Evolutionary conservation across 768 basidiomycete species (phyloP).

Genomic region (Amanita molliuscula): DNA sequence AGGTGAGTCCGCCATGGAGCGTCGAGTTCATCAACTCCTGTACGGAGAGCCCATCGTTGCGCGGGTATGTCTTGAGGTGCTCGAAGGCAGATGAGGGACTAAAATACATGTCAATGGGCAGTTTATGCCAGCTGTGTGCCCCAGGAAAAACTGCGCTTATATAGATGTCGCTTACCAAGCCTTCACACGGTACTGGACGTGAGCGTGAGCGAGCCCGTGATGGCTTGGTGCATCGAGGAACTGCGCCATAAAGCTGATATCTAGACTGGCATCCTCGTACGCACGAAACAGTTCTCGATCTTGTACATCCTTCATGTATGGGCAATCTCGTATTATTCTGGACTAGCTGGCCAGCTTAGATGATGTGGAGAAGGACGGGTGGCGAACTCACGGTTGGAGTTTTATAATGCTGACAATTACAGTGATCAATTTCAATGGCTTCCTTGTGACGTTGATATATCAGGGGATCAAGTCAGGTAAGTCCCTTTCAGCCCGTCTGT

Average conservation of each 20-base stretch:
- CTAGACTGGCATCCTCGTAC: conserved; percentile 3
- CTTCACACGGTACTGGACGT: too few species aligned
- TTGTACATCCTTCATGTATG: conserved; percentile 5
- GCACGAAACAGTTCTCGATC: conserved; percentile 2
- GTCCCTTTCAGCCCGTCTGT: too few species aligned
- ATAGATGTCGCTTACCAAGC: background rate
- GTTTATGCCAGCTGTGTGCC: background rate
- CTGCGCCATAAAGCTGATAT: conserved; percentile 12
- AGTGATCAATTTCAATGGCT: conserved; percentile 4
- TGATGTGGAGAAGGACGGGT: background rate
- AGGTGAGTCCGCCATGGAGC: conserved; percentile 86
- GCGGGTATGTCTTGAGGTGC: conserved; percentile 60
- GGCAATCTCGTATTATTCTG: background rate
- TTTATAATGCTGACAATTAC: background rate
- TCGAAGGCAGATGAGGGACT: conserved; percentile 65
- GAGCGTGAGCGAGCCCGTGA: too few species aligned
- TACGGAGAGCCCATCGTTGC: conserved; percentile 76
- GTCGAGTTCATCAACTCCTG: conserved; percentile 81
- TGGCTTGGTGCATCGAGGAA: conserved; percentile 11
- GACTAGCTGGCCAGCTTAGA: background rate
- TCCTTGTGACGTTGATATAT: background rate
- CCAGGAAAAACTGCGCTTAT: background rate
- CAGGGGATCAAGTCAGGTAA: background rate
- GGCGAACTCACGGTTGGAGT: background rate
- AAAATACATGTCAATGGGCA: conserved; percentile 24